Base-by-base conservation (phyloP, 768 basidiomycete species). In the Podaxis sp. region DNA sequence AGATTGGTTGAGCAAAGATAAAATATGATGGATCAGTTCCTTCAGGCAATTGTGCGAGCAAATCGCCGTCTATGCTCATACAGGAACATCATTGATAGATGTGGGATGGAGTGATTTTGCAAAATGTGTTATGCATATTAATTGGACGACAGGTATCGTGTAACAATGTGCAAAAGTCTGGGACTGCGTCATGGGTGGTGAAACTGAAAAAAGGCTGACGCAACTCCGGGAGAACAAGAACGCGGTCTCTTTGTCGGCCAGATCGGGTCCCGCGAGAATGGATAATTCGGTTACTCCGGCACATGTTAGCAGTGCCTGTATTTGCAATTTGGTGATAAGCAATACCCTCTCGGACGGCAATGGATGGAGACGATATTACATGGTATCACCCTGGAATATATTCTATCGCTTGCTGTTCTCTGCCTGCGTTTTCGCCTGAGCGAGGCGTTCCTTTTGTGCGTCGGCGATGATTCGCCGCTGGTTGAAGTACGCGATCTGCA, bases 401-500 rank as follows among this genome's bases (percentile, higher is more conserved):
- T 5, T 14, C 63, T 69, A 73, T 53, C 69, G 67, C 61, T 66
- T 74, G 47, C 72, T 61, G 40, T 72, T 73, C 55, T 74, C 72
- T 13, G 67, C 69, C 62, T 78, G 74, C 23, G 71, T 71, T 57
- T 69, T 72, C 5, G 74, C 76, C 61, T 78, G 78, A 16, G 82
- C 82, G 32, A 91, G 79, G 56, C 88, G 76, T 42, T 86, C 84
- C 67, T 88, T 90, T 72, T 93, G 91, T 59, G 86, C 84, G 62
- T 89, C 90, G 7, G 85, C 89, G 55, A 95, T 82, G 37, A 92
- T 83, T 56, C 95, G 81, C 37, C 94, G 85, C 71, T 93, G 90
- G 76, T 97, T 96, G 69, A 98, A 97, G 72, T 98, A 96, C 27
- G 91, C 91, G 67, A 98, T 88, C 95, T 98, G 65, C 7, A 13